Conservation (phyloP, 768 basidiomycete genomes). For the Trametes elegans region DNA sequence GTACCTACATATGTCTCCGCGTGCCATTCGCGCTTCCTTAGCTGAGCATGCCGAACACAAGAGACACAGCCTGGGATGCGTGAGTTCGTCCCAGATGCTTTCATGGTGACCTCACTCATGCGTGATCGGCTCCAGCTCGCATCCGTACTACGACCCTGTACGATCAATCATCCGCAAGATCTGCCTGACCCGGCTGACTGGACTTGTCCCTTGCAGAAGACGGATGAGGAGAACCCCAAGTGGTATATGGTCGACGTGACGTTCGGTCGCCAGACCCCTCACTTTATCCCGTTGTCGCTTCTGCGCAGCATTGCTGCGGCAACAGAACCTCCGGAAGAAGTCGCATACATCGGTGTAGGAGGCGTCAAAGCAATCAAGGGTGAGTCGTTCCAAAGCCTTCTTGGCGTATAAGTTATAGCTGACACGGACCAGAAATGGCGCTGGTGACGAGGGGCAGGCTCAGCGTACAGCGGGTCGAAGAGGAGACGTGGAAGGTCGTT, state of each 20-base stretch:
- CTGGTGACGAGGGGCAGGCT: conserved; percentile 78
- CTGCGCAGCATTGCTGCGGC: conserved; percentile 60
- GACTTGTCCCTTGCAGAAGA: conserved; percentile 52
- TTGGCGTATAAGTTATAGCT: background rate
- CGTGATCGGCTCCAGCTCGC: conserved; percentile 38
- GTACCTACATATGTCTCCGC: background rate
- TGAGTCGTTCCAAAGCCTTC: conserved; percentile 27
- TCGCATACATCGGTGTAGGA: conserved; percentile 65
- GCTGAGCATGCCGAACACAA: conserved; percentile 6
- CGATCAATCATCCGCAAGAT: conserved; percentile 25
- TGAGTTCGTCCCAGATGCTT: conserved; percentile 36
- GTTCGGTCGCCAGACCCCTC: conserved; percentile 58
- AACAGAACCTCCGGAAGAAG: conserved; percentile 42
- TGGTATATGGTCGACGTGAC: conserved; percentile 93
- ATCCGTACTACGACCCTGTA: conserved; percentile 82
- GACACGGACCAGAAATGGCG: conserved; percentile 63
- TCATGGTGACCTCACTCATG: conserved; percentile 8
- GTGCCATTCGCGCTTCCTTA: conserved; percentile 1
- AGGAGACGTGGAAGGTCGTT: conserved; percentile 64
- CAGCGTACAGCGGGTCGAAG: conserved; percentile 80
- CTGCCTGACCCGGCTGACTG: background rate
- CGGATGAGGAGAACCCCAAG: conserved; percentile 68
- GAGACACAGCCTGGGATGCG: conserved; percentile 92
- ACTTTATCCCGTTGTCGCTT: conserved; percentile 79
- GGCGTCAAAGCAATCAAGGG: conserved; percentile 66